Conservation (phyloP, 75 land plant genomes). For the Selaginella moellendorffii region DNA sequence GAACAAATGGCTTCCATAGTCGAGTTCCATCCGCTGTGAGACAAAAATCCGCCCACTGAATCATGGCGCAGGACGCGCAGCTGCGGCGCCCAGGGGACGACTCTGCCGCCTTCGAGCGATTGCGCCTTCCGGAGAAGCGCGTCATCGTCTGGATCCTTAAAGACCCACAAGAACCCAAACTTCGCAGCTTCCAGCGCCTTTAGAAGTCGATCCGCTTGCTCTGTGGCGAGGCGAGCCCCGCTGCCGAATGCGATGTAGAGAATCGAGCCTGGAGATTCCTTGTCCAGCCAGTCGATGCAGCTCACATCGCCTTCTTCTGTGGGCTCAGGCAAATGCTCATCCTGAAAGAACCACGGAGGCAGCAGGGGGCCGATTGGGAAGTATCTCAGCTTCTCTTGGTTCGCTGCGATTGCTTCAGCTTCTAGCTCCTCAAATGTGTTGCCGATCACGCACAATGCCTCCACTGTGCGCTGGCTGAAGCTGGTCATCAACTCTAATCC, state of each 20-base stretch:
- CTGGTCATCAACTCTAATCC: not conserved
- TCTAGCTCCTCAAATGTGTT: constrained; percentile 9
- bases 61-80: not conserved
- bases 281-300: constrained; percentile 4
- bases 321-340: not conserved
- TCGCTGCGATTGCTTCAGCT: not conserved
- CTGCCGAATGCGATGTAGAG: constrained; percentile 9
- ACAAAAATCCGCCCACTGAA: not conserved
- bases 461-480: not conserved
- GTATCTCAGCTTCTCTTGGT: not conserved
- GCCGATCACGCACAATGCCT: not conserved
- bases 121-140: not conserved
- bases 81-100: constrained; percentile 4
- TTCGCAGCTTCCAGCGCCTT: not conserved
- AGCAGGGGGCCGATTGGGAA: not conserved
- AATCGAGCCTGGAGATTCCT: not conserved
- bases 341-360: not conserved
- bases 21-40: constrained; percentile 6
- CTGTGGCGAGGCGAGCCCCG: not conserved
- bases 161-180: not conserved
- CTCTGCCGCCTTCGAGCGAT: not conserved
- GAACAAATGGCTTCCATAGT: not conserved
- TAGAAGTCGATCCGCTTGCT: not conserved
- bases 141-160: not conserved
- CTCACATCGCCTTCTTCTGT: not conserved